Evolutionary conservation across 2,329 filamentous ascomycete genomes (phyloP).

Genomic region (Penicillium verrucosum): DNA sequence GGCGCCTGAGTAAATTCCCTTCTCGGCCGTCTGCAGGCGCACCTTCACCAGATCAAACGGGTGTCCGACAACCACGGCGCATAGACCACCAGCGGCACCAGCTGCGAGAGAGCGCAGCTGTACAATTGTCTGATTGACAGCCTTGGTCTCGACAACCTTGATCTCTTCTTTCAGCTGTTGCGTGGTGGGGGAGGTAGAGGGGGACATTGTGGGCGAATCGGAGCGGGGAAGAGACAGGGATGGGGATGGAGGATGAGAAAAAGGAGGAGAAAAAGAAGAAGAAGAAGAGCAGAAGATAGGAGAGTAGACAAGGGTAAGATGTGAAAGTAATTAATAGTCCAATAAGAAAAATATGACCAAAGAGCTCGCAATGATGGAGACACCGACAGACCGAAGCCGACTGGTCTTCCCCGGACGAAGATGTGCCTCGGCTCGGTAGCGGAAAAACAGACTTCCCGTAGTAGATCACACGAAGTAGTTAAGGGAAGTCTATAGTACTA

Average conservation of each 20-base stretch:
- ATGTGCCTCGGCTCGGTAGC: slow-evolving; percentile 22
- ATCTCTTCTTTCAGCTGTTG: slow-evolving; percentile 31
- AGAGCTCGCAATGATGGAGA: slow-evolving; percentile 10
- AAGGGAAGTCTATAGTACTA: too few species aligned
- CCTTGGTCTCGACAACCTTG: slow-evolving; percentile 28
- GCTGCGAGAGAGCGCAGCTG: slow-evolving; percentile 78
- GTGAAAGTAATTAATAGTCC: neutral
- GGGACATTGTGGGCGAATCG: slow-evolving; percentile 26
- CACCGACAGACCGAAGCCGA: slow-evolving; percentile 21
- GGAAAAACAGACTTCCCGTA: slow-evolving; percentile 18
- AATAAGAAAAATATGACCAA: slow-evolving; percentile 1
- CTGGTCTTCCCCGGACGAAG: slow-evolving; percentile 18
- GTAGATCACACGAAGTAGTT: neutral
- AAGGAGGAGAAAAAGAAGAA: neutral
- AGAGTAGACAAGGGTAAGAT: slow-evolving; percentile 1
- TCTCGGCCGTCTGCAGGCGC: slow-evolving; percentile 90
- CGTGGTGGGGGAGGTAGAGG: slow-evolving; percentile 29
- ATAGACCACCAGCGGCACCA: slow-evolving; percentile 89
- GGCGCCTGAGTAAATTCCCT: slow-evolving; percentile 84
- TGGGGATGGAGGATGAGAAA: slow-evolving; percentile 1
- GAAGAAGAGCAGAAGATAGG: neutral
- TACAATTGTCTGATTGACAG: slow-evolving; percentile 50
- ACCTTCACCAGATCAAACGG: slow-evolving; percentile 99
- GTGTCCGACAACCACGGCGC: slow-evolving; percentile 90
- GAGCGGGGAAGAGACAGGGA: slow-evolving; percentile 1